These are phyloP conservation scores for Claviceps fusiformis DNA, from an alignment of 2,329 filamentous ascomycete genomes.

Conservation along the genomic window DNA sequence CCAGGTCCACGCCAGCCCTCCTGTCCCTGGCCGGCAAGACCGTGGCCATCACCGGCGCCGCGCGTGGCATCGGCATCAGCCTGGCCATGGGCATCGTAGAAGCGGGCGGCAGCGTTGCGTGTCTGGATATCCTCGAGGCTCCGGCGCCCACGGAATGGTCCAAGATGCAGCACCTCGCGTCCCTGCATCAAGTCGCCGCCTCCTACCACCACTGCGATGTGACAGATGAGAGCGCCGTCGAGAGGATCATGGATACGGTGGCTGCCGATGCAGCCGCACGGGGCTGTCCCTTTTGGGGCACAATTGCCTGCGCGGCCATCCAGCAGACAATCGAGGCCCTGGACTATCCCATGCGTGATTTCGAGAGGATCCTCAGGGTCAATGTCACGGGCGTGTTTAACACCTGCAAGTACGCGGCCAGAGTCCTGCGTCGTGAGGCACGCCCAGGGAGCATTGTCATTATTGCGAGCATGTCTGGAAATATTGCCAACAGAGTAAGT, in stretches of 20 bases:
- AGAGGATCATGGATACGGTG: constrained; percentile 22
- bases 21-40: constrained; percentile 33
- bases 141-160: constrained; percentile 27
- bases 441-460: constrained; percentile 48
- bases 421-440: constrained; percentile 52
- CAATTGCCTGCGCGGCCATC: constrained; percentile 34
- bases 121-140: constrained; percentile 29
- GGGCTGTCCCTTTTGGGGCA: constrained; percentile 22
- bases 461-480: constrained; percentile 59
- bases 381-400: constrained; percentile 79
- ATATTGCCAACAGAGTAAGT: constrained; percentile 52
- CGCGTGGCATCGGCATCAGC: constrained; percentile 35
- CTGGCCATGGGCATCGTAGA: constrained; percentile 35
- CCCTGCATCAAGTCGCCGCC: constrained; percentile 18
- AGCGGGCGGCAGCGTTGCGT: constrained; percentile 34
- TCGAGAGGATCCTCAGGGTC: constrained; percentile 66
- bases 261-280: constrained; percentile 18
- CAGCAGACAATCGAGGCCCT: constrained; percentile 42
- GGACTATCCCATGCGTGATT: constrained; percentile 64
- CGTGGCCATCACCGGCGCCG: constrained; percentile 36
- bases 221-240: constrained; percentile 27
- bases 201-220: constrained; percentile 33
- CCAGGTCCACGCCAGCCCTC: constrained; percentile 15
- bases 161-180: constrained; percentile 26
- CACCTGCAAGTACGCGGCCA: constrained; percentile 78